phyloP scores from a whole-genome alignment of 2,329 filamentous ascomycete genomes.

The Rhynchosporium graminicola region DNA sequence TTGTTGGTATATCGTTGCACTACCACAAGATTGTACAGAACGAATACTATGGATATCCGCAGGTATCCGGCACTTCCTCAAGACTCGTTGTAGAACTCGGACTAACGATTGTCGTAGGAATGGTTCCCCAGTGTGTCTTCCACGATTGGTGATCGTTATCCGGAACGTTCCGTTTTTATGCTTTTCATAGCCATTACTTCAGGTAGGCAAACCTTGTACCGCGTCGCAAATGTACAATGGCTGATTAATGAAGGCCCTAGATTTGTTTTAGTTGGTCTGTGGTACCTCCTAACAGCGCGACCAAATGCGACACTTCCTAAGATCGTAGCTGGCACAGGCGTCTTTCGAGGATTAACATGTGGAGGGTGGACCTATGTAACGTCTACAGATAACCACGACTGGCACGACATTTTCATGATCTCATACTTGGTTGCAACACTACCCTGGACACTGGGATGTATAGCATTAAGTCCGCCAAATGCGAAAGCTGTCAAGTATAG shows the following conservation, averaged over 20 bases:
- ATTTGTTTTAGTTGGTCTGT: slow-evolving; percentile 86
- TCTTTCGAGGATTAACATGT: slow-evolving; percentile 89
- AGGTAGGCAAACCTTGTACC: slow-evolving; percentile 51
- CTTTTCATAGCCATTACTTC: slow-evolving; percentile 96
- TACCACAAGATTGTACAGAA: slow-evolving; percentile 98
- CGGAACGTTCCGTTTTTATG: slow-evolving; percentile 95
- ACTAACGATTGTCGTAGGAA: slow-evolving; percentile 51
- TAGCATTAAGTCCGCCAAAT: slow-evolving; percentile 85
- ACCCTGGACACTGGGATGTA: slow-evolving; percentile 91
- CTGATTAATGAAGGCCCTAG: slow-evolving; percentile 65
- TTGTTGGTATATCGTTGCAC: slow-evolving; percentile 80
- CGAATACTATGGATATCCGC: slow-evolving; percentile 89
- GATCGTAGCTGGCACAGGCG: slow-evolving; percentile 74
- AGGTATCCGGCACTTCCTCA: slow-evolving; percentile 42
- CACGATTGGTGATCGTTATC: slow-evolving; percentile 96
- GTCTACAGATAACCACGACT: slow-evolving; percentile 96
- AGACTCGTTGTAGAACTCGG: neutral
- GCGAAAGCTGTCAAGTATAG: slow-evolving; percentile 81
- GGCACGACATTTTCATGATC: slow-evolving; percentile 99
- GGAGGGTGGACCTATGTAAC: slow-evolving; percentile 99
- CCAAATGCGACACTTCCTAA: slow-evolving; percentile 76
- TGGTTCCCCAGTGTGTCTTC: slow-evolving; percentile 97
- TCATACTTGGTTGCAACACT: slow-evolving; percentile 92
- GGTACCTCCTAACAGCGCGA: slow-evolving; percentile 84
- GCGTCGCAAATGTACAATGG: slow-evolving; percentile 9